A percentile compares a stretch with the other conserved stretches of the same genome.
Evolutionary conservation across 2,329 filamentous ascomycete genomes (phyloP).

Genomic region (Diplodia mutila): DNA sequence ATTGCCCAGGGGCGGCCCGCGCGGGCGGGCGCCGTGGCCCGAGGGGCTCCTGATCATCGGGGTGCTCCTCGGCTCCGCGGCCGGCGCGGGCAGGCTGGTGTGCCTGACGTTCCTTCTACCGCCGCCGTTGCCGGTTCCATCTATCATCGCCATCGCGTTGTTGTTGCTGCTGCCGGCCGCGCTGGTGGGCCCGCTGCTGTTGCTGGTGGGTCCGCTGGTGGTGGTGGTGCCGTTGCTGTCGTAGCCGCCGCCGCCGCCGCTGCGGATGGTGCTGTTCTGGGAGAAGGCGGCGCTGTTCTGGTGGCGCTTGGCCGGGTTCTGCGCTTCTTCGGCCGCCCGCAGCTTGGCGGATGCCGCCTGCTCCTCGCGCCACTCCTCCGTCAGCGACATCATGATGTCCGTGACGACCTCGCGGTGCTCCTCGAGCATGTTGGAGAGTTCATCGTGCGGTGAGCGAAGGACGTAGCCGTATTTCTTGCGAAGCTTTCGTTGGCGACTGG

Average conservation of each 20-base stretch:
- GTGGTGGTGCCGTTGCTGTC: slow-evolving; percentile 3
- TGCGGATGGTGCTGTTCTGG: neutral
- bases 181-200: slow-evolving; percentile 1
- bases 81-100: neutral
- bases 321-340: neutral
- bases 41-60: slow-evolving; percentile 14
- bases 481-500: slow-evolving; percentile 59
- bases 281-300: neutral
- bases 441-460: slow-evolving; percentile 48
- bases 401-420: slow-evolving; percentile 57
- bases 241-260: no score
- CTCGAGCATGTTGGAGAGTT: slow-evolving; percentile 61
- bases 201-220: neutral
- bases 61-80: neutral
- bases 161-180: neutral
- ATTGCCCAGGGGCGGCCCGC: slow-evolving; percentile 18
- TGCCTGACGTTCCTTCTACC: neutral
- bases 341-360: slow-evolving; percentile 1
- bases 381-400: slow-evolving; percentile 49
- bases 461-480: slow-evolving; percentile 63
- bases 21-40: neutral
- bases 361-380: slow-evolving; percentile 41
- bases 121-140: neutral
- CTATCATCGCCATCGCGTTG: neutral
- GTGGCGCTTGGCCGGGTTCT: neutral